A percentile compares a stretch with the other conserved stretches of the same genome.
phyloP scores from a whole-genome alignment of 352 stramenopile genomes.

The Globisporangium canariense region DNA sequence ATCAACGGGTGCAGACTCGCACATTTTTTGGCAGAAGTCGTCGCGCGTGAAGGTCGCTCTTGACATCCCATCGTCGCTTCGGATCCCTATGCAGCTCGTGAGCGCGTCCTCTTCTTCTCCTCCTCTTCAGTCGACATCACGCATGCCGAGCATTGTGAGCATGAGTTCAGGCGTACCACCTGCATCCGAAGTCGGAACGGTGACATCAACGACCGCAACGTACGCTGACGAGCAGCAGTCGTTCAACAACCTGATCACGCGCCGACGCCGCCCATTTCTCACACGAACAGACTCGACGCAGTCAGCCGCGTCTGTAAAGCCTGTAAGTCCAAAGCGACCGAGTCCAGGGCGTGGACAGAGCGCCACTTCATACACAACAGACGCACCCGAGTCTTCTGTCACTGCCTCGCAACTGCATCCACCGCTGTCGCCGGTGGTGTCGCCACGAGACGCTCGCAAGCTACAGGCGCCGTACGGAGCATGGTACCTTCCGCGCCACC shows the following conservation, averaged over 20 bases:
- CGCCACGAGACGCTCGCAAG: conserved; percentile 12
- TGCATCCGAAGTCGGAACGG: background rate
- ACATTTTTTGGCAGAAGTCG: conserved; percentile 54
- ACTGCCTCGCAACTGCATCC: background rate
- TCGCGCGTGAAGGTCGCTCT: conserved; percentile 31
- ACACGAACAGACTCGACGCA: conserved; percentile 3
- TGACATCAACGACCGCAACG: background rate
- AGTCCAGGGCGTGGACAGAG: background rate
- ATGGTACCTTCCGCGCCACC: conserved; percentile 50
- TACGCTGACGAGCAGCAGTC: conserved; percentile 11
- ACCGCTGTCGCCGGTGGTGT: conserved; percentile 6
- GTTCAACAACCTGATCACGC: conserved; percentile 9
- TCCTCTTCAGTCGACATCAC: background rate
- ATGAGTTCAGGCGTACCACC: background rate
- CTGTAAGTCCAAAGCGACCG: background rate
- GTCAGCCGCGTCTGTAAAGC: background rate
- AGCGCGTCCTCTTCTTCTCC: background rate
- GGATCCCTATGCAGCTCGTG: conserved; percentile 15
- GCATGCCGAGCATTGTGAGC: background rate
- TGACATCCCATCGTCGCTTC: conserved; percentile 27
- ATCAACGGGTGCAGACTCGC: conserved; percentile 1
- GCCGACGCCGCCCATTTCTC: conserved; percentile 4
- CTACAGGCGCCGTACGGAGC: conserved; percentile 37
- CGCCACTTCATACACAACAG: background rate
- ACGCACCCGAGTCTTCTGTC: background rate